Percentiles rank a stretch among this genome's conserved stretches.
Evolutionary conservation across 2,329 filamentous ascomycete species (phyloP).

Genomic region (Pseudogymnoascus sp.): DNA sequence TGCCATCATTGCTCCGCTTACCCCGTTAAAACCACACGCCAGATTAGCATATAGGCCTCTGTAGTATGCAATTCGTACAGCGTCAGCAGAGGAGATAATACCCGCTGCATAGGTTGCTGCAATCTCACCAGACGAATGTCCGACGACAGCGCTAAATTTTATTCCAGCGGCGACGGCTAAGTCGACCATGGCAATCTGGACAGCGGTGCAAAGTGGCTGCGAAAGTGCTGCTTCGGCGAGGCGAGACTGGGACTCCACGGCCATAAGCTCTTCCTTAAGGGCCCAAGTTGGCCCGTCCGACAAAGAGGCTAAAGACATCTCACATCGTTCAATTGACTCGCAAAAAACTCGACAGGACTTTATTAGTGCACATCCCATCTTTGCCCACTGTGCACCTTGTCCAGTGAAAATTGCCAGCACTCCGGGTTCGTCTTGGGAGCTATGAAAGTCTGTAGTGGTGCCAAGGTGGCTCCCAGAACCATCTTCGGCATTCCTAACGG

Average conservation of each 20-base stretch:
- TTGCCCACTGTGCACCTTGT: slow-evolving; percentile 22
- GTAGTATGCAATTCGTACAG: slow-evolving; percentile 38
- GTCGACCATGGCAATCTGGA: slow-evolving; percentile 40
- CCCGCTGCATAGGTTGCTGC: slow-evolving; percentile 38
- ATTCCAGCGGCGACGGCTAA: slow-evolving; percentile 36
- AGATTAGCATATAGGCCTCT: slow-evolving; percentile 15
- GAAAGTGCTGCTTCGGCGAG: slow-evolving; percentile 35
- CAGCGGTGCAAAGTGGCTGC: slow-evolving; percentile 38
- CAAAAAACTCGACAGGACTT: neutral
- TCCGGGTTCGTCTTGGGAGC: neutral
- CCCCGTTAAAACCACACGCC: slow-evolving; percentile 23
- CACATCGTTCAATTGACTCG: neutral
- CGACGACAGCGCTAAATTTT: slow-evolving; percentile 23
- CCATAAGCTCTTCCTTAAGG: neutral
- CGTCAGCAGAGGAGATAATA: slow-evolving; percentile 25
- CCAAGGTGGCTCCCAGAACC: neutral
- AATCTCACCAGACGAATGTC: slow-evolving; percentile 42
- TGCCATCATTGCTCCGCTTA: slow-evolving; percentile 45
- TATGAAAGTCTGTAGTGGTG: neutral
- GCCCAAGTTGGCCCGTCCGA: neutral
- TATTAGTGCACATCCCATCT: slow-evolving; percentile 20
- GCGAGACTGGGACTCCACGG: slow-evolving; percentile 27
- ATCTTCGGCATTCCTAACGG: neutral
- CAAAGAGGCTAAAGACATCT: too few relatives aligned
- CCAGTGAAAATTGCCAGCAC: slow-evolving; percentile 31